Percentiles rank a stretch among this genome's conserved stretches.
Conservation (phyloP, 257 asterid species). For the Asclepias syriaca region DNA sequence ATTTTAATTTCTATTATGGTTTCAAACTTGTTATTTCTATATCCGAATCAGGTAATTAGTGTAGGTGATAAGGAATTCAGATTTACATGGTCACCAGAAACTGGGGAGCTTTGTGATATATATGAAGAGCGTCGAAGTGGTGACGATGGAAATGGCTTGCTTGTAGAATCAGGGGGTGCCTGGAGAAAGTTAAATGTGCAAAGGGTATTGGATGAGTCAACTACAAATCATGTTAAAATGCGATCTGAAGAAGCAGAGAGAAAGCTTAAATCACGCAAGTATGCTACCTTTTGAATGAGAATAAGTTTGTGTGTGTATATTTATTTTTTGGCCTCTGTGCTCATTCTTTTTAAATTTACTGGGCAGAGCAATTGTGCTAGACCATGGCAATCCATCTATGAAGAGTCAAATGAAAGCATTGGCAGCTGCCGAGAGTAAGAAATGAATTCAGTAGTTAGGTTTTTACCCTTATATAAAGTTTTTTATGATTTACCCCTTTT, state of each 20-base stretch:
- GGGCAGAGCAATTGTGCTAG: slow-evolving; percentile 89
- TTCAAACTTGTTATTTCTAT: neutral
- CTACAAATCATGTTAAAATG: slow-evolving; percentile 86
- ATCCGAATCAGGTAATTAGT: slow-evolving; percentile 57
- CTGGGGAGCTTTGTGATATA: slow-evolving; percentile 84
- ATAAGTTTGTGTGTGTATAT: neutral
- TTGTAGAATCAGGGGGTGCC: slow-evolving; percentile 85
- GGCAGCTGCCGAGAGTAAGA: slow-evolving; percentile 81
- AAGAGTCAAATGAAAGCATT: slow-evolving; percentile 67
- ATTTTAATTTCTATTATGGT: neutral
- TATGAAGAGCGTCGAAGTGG: slow-evolving; percentile 90
- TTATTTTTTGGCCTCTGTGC: neutral
- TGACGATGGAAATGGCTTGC: slow-evolving; percentile 80
- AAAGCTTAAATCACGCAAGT: slow-evolving; percentile 70
- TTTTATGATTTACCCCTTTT: neutral
- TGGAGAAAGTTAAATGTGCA: slow-evolving; percentile 94
- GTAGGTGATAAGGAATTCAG: slow-evolving; percentile 84
- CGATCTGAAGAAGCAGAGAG: slow-evolving; percentile 92
- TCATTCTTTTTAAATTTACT: slow-evolving; percentile 21
- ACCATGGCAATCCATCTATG: slow-evolving; percentile 67
- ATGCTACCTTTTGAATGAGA: slow-evolving; percentile 26
- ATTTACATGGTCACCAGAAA: slow-evolving; percentile 88
- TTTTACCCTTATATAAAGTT: neutral
- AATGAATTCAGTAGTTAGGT: neutral
- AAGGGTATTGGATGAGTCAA: slow-evolving; percentile 88